A percentile compares a stretch with the other conserved stretches of the same genome.
Evolutionary conservation across 2,329 filamentous ascomycete genomes (phyloP).

Genomic region (Botrytis cinerea): DNA sequence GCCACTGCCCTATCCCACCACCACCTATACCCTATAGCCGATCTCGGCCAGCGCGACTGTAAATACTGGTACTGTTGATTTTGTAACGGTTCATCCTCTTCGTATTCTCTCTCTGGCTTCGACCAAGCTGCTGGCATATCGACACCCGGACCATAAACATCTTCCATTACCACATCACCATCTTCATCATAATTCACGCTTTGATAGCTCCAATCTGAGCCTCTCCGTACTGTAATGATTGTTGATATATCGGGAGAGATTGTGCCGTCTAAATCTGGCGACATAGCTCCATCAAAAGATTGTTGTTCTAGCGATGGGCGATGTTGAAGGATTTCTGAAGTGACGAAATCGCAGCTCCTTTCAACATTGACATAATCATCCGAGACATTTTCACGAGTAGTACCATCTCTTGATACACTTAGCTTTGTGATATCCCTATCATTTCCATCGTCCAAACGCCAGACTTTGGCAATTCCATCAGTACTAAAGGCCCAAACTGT

Average conservation of each 20-base stretch:
- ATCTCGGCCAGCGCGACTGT: slow-evolving; percentile 18
- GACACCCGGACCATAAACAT: slow-evolving; percentile 25
- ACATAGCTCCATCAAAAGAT: slow-evolving; percentile 34
- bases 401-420: slow-evolving; percentile 39
- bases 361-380: slow-evolving; percentile 30
- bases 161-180: slow-evolving; percentile 36
- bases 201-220: slow-evolving; percentile 16
- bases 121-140: background rate
- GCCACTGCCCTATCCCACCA: slow-evolving; percentile 13
- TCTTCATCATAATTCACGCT: slow-evolving; percentile 30
- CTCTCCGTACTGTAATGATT: background rate
- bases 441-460: slow-evolving; percentile 46
- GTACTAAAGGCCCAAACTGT: slow-evolving; percentile 55
- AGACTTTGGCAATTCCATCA: slow-evolving; percentile 48
- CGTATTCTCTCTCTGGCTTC: slow-evolving; percentile 23
- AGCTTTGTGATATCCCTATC: slow-evolving; percentile 21
- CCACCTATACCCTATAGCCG: background rate
- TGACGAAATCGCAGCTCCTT: slow-evolving; percentile 11
- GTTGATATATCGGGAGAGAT: background rate
- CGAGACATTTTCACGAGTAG: slow-evolving; percentile 32
- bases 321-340: slow-evolving; percentile 12
- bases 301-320: slow-evolving; percentile 19
- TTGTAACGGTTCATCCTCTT: background rate
- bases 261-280: slow-evolving; percentile 30
- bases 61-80: slow-evolving; percentile 23